These are phyloP conservation scores for Ascochyta clinopodiicola DNA, from an alignment of 2,329 filamentous ascomycete species.

Conservation along the genomic window DNA sequence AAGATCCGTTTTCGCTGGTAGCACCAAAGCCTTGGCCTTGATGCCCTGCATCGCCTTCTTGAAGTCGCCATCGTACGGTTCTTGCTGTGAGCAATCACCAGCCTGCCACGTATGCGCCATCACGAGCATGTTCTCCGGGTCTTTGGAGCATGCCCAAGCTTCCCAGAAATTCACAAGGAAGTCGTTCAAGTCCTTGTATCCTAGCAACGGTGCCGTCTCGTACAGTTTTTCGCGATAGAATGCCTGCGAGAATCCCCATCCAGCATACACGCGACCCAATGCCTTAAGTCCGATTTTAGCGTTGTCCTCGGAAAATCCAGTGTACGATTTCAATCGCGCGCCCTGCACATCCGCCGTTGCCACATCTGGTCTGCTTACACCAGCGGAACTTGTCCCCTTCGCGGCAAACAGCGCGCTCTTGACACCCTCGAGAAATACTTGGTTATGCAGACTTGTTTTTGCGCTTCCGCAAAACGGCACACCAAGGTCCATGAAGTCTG, in stretches of 20 bases:
- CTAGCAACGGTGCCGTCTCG: constrained; percentile 61
- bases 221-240: constrained; percentile 78
- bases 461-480: constrained; percentile 72
- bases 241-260: constrained; percentile 80
- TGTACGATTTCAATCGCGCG: constrained; percentile 40
- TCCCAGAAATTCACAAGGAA: constrained; percentile 82
- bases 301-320: constrained; percentile 62
- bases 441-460: constrained; percentile 69
- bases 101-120: constrained; percentile 84
- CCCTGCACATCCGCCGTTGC: constrained; percentile 31
- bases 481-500: constrained; percentile 69
- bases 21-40: constrained; percentile 73
- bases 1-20: constrained; percentile 76
- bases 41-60: constrained; percentile 68
- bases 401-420: constrained; percentile 66
- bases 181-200: constrained; percentile 72
- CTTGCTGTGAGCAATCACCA: constrained; percentile 72
- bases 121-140: constrained; percentile 75
- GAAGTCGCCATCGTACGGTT: constrained; percentile 72
- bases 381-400: constrained; percentile 61
- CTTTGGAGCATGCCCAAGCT: constrained; percentile 73
- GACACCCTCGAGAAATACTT: constrained; percentile 71
- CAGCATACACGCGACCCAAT: constrained; percentile 76
- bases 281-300: constrained; percentile 69
- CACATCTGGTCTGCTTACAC: constrained; percentile 47